Percentiles rank a stretch among this genome's conserved stretches.
These are phyloP conservation scores for Lasiodiplodia citricola DNA, from an alignment of 2,329 filamentous ascomycete species.

Conservation along the genomic window DNA sequence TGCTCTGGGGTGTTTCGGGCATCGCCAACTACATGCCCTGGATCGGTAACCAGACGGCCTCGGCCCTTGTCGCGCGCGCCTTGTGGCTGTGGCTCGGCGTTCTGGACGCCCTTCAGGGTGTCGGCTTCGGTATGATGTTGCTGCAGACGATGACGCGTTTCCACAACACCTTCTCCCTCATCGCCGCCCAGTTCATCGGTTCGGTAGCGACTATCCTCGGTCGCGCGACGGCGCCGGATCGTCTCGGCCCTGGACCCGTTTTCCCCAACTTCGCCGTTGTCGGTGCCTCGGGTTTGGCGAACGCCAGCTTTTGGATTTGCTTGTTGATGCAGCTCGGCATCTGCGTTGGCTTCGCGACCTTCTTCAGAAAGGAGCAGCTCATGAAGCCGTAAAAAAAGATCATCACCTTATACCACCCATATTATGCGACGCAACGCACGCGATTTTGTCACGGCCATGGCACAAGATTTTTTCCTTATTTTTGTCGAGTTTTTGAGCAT, in stretches of 20 bases:
- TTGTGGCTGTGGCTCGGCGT: slow-evolving; percentile 73
- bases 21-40: slow-evolving; percentile 68
- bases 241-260: slow-evolving; percentile 64
- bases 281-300: slow-evolving; percentile 49
- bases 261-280: slow-evolving; percentile 66
- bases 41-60: slow-evolving; percentile 60
- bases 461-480: neutral
- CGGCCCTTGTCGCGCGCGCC: slow-evolving; percentile 61
- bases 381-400: slow-evolving; percentile 52
- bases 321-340: slow-evolving; percentile 63
- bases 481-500: neutral
- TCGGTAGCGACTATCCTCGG: slow-evolving; percentile 67
- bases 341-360: slow-evolving; percentile 62
- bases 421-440: neutral
- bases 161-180: slow-evolving; percentile 67
- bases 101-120: slow-evolving; percentile 67
- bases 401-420: neutral
- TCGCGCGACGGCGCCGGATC: slow-evolving; percentile 65
- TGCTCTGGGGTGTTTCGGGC: slow-evolving; percentile 67
- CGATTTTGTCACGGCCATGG: neutral
- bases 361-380: slow-evolving; percentile 64
- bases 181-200: slow-evolving; percentile 67
- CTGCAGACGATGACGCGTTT: slow-evolving; percentile 68
- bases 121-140: slow-evolving; percentile 72
- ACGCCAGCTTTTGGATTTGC: slow-evolving; percentile 66